Base-by-base conservation (phyloP, 78 protist species). In the Diacronema lutheri region DNA sequence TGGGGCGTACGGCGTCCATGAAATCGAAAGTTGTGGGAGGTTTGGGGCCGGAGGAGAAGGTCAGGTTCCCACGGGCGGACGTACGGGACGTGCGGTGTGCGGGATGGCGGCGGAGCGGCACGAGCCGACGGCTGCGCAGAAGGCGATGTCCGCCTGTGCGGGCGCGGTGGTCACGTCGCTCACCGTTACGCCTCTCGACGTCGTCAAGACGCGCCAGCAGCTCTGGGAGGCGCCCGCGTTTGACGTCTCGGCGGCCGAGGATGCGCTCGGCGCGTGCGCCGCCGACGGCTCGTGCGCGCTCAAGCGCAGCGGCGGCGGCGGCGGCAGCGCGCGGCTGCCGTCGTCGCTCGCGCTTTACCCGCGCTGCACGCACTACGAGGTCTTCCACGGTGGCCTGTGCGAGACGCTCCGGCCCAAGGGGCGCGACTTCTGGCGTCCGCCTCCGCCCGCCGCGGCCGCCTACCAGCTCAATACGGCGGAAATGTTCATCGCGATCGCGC, bases 201-300 rank as follows among this genome's bases (percentile, higher is more conserved):
- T 82, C n/a, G 84, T 82, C 60, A 56, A 74, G 64, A 62, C 37
- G 4, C 83, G 91, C 11, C 72, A 76, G 40, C 91, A 88, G 78
- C 31, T 46, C 4, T 77, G 64, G 19, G 11, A 9, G 50, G 50
- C 11, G 37, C 29, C 21, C 6, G 50, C 16, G 50, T 3, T 44
- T 3, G 16, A 44, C 16, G 7, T 7, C 3, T 3, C 50, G 50
- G 50, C 50, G 7, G 3, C 50, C 50, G 50, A 44, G 50, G 7
- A n/a, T n/a, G n/a, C n/a, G n/a, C n/a, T n/a, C n/a, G n/a, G n/a
- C n/a, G n/a, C 50, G 50, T 44, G 50, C 50, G 3, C 16, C 50
- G 50, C 50, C 7, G 50, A 44, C 16, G 50, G 3, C 50, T 1
- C 40, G 76, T n/a, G n/a, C n/a, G n/a, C n/a, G n/a, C n/a, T n/a